Percentiles rank a stretch among this genome's conserved stretches.
Conservation (phyloP, 495 filamentous ascomycete species). For the Penicillium fimorum region DNA sequence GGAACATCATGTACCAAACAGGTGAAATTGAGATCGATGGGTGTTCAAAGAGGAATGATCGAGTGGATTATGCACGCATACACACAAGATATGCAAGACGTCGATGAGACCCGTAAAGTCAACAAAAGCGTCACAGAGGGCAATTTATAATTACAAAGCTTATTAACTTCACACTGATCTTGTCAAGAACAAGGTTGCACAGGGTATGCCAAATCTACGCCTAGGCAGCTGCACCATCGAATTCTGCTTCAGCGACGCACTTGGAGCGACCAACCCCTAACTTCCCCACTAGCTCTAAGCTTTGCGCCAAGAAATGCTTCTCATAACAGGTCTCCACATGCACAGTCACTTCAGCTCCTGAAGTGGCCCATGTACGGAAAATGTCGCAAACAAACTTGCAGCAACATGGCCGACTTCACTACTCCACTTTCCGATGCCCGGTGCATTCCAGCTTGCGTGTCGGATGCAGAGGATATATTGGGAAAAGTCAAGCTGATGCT, state of each 20-base stretch:
- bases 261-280: conserved; percentile 48
- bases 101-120: conserved; percentile 41
- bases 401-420: conserved; percentile 16
- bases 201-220: conserved; percentile 47
- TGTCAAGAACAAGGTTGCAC: conserved; percentile 66
- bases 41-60: not conserved
- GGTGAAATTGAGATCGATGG: too few species aligned
- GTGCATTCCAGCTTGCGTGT: too few species aligned
- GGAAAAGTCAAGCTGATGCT: not conserved
- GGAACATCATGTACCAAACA: too few species aligned
- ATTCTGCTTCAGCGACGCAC: conserved; percentile 53
- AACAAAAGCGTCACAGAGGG: conserved; percentile 44
- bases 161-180: conserved; percentile 64
- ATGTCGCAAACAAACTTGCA: conserved; percentile 34
- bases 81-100: conserved; percentile 14
- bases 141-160: conserved; percentile 48
- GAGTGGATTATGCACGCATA: conserved; percentile 7
- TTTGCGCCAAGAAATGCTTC: conserved; percentile 33
- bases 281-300: conserved; percentile 24
- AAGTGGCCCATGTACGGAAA: conserved; percentile 40
- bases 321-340: conserved; percentile 32
- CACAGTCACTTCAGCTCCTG: conserved; percentile 37
- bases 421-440: too few species aligned
- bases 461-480: not conserved
- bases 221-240: conserved; percentile 12